Percentiles rank a stretch among this genome's conserved stretches.
Conservation (phyloP, 2,329 filamentous ascomycete genomes). For the Lasiodiplodia citricola region DNA sequence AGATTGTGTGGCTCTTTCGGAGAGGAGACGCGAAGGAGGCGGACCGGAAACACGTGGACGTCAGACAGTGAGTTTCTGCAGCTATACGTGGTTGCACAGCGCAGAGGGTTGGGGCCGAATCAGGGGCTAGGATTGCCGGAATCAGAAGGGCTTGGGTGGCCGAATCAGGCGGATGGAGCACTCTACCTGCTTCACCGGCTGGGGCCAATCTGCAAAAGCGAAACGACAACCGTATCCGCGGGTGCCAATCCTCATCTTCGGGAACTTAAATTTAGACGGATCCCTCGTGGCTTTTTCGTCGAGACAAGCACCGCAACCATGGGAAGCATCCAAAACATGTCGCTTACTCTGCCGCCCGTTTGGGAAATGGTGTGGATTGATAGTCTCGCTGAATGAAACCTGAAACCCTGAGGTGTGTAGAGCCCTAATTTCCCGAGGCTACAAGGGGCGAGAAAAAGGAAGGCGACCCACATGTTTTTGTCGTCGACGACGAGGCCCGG, state of each 20-base stretch:
- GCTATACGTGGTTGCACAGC: neutral
- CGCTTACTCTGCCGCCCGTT: neutral
- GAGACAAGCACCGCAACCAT: neutral
- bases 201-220: too few relatives aligned
- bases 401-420: neutral
- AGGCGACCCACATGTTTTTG: too few relatives aligned
- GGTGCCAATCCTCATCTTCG: neutral
- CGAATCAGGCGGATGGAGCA: neutral
- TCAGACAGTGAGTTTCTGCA: neutral
- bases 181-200: neutral
- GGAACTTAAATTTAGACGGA: neutral
- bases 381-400: neutral
- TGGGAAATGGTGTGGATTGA: neutral
- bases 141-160: neutral
- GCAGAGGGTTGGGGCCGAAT: neutral
- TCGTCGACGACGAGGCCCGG: too few relatives aligned
- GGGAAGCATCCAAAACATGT: neutral
- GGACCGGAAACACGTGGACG: neutral
- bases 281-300: neutral
- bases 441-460: too few relatives aligned
- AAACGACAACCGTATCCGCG: neutral
- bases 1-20: too few relatives aligned
- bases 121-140: neutral
- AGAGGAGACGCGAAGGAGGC: neutral
- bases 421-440: neutral